These are phyloP conservation scores for Malassezia sp. DNA, from an alignment of 1,284 basidiomycete genomes.

Conservation along the genomic window DNA sequence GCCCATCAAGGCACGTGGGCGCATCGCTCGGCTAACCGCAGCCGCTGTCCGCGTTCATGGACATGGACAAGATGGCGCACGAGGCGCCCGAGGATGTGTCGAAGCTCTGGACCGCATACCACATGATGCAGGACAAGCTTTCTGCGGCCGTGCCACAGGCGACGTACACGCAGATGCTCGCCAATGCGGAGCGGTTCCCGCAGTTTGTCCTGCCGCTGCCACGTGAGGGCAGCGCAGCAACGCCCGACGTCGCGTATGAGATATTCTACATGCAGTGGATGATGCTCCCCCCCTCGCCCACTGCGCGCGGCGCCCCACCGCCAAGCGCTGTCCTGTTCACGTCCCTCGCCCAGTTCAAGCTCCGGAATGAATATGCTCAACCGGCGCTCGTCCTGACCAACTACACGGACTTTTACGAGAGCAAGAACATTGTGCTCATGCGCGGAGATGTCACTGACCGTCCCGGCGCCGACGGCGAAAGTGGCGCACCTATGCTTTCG, in stretches of 20 bases:
- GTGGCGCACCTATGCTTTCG: slow-evolving; percentile 33
- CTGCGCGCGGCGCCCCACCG: slow-evolving; percentile 7
- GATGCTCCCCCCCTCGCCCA: slow-evolving; percentile 22
- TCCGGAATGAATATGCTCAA: slow-evolving; percentile 72
- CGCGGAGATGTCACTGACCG: slow-evolving; percentile 76
- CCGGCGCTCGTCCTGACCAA: slow-evolving; percentile 81
- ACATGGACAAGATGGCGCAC: slow-evolving; percentile 28
- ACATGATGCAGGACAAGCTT: slow-evolving; percentile 41
- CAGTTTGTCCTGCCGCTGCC: slow-evolving; percentile 43
- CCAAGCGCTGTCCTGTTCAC: slow-evolving; percentile 66
- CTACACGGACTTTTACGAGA: slow-evolving; percentile 73
- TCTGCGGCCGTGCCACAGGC: slow-evolving; percentile 36
- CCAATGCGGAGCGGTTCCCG: slow-evolving; percentile 26
- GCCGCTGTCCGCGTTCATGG: slow-evolving; percentile 21
- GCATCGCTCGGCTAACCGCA: too few species aligned
- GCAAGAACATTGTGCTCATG: slow-evolving; percentile 73
- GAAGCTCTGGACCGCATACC: slow-evolving; percentile 43
- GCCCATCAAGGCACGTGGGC: too few species aligned
- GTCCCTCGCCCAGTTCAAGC: slow-evolving; percentile 85
- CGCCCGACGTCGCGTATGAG: slow-evolving; percentile 31
- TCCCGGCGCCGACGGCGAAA: slow-evolving; percentile 51
- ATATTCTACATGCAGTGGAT: slow-evolving; percentile 44
- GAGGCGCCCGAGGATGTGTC: slow-evolving; percentile 26
- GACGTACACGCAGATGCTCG: slow-evolving; percentile 30
- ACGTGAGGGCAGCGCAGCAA: slow-evolving; percentile 16